Conservation (phyloP, 23 red algal genomes). For the Agarophyton chilense region DNA sequence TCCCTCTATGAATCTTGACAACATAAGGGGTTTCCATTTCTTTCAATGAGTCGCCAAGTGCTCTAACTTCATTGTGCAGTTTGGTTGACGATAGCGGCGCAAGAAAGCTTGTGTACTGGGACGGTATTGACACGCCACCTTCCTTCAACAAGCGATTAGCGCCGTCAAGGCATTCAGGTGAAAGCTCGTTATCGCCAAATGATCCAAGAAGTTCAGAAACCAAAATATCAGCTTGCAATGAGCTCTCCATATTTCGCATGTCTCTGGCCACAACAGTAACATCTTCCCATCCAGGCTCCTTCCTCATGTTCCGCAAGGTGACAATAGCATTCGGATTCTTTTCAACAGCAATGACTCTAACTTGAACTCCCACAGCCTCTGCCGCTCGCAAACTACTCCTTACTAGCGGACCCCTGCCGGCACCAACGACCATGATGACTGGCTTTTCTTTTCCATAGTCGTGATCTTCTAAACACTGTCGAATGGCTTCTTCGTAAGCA, state of each 20-base stretch:
- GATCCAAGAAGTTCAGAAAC: conserved; percentile 89
- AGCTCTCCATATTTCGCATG: conserved; percentile 63
- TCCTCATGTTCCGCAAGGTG: conserved; percentile 76
- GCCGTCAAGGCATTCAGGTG: conserved; percentile 85
- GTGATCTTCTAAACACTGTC: conserved; percentile 66
- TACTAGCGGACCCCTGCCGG: conserved; percentile 84
- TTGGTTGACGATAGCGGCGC: conserved; percentile 77
- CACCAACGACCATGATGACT: conserved; percentile 89
- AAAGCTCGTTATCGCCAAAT: conserved; percentile 94
- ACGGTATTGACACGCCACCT: conserved; percentile 78
- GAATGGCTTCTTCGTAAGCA: conserved; percentile 82
- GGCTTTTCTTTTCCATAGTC: conserved; percentile 28
- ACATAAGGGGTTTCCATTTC: conserved; percentile 86
- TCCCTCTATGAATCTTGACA: conserved; percentile 87
- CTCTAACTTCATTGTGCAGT: conserved; percentile 71
- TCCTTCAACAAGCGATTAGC: conserved; percentile 68
- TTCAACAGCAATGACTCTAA: conserved; percentile 78
- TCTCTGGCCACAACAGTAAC: conserved; percentile 70
- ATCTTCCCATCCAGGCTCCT: conserved; percentile 71
- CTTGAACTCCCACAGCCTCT: conserved; percentile 36
- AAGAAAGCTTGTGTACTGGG: conserved; percentile 69
- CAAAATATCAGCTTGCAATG: conserved; percentile 73
- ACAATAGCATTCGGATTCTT: conserved; percentile 88
- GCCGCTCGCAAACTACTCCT: conserved; percentile 66
- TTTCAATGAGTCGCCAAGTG: conserved; percentile 25